These are phyloP conservation scores for Phytopythium ostracodes DNA, from an alignment of 352 stramenopile species.

Conservation along the genomic window DNA sequence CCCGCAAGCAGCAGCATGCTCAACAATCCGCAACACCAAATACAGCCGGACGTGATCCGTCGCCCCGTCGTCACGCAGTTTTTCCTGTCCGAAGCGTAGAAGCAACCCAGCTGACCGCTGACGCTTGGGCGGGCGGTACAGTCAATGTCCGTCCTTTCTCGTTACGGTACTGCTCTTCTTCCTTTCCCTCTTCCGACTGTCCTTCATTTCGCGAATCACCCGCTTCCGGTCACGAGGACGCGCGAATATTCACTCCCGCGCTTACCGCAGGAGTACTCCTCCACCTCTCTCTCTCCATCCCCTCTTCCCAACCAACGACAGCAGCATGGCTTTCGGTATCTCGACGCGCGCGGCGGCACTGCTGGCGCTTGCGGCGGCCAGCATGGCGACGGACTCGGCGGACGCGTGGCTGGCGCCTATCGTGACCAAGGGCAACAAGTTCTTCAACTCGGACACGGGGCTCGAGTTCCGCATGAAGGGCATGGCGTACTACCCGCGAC, in stretches of 20 bases:
- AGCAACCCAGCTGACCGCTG: background rate
- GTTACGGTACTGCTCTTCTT: background rate
- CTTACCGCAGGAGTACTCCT: background rate
- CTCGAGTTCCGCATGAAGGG: slow-evolving; percentile 69
- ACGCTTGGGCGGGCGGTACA: background rate
- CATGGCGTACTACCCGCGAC: slow-evolving; percentile 67
- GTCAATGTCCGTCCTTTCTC: background rate
- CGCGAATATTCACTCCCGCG: background rate
- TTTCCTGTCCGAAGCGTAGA: background rate
- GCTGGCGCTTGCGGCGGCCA: background rate
- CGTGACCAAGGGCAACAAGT: slow-evolving; percentile 72
- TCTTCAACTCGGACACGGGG: slow-evolving; percentile 70
- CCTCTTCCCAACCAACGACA: background rate
- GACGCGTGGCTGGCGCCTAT: slow-evolving; percentile 50
- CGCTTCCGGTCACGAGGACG: background rate
- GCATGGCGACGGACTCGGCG: background rate
- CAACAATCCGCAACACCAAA: too few relatives aligned
- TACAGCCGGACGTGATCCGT: background rate
- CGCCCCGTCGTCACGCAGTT: background rate
- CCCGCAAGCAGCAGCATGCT: too few relatives aligned
- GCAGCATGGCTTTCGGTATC: slow-evolving; percentile 3
- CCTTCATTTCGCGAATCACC: background rate
- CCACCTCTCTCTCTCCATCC: background rate
- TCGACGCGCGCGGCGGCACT: background rate
- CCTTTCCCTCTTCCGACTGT: background rate